Base-by-base conservation (phyloP, 2,329 filamentous ascomycete species). In the Penicillium sp. region DNA sequence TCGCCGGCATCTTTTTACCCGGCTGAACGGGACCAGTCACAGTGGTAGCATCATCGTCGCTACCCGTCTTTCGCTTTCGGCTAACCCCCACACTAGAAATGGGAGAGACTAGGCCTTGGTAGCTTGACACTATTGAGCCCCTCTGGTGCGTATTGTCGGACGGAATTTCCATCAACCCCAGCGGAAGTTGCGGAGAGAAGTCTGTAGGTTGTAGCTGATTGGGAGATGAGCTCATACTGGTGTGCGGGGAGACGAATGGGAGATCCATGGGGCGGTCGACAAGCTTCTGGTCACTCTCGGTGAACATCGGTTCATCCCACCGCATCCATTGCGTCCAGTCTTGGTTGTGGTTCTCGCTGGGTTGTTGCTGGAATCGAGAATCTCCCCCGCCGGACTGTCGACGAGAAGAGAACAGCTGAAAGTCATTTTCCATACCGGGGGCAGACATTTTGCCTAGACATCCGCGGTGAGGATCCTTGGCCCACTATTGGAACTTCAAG, bases 31-130 rank as follows among this genome's bases (percentile, higher is more conserved):
- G 53, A 10, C 60, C 63, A 43, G 75, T 74, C 68, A 68, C 61
- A 1, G 63, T 66, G 5, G 67, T 68, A 16, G 67, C 64, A 55
- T 70, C 67, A 47, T 78, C 74, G n/a, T 85, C 84, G 49, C 81
- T 82, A 0, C 87, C 87, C 0, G 86, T 84, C 76, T 91, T 92
- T 64, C 89, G 84, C 76, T 91, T 92, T 65, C 87, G 82, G 59
- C 74, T 81, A 1, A 60, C 55, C 5, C 63, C 64, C 16, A 62
- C 57, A 33, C 64, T 67, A 2, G 63, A 68, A 0, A 64, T 57
- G 2, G 70, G 69, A 11, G 71, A 73, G 8, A 66, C 58, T 3
- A 67, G 61, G 5, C 56, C 39, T 22, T 47, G 42, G 29, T 45
- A 42, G 39, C 48, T 56, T 44, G 55, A 59, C 26, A 51, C 48